Percentiles rank a stretch among this genome's conserved stretches.
Evolutionary conservation across 2,329 filamentous ascomycete species (phyloP).

Genomic region (Dryadomyces quercus-mongolicae): DNA sequence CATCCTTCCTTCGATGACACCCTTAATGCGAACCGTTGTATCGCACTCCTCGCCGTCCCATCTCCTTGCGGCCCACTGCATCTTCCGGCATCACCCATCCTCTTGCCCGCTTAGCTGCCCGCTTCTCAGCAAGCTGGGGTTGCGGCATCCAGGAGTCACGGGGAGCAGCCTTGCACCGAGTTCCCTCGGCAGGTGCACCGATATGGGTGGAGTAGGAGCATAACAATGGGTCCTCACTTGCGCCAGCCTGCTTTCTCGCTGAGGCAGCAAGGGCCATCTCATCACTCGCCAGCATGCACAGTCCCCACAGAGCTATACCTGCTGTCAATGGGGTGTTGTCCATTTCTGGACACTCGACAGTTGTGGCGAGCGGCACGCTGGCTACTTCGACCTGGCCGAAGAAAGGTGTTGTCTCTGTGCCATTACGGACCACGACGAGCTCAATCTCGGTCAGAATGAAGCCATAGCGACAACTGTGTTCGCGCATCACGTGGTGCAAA

Average conservation of each 20-base stretch:
- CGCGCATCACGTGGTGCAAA: conserved; percentile 83
- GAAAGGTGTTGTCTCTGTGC: conserved; percentile 57
- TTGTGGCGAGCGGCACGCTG: conserved; percentile 42
- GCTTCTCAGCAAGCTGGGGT: conserved; percentile 62
- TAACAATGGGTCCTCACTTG: conserved; percentile 28
- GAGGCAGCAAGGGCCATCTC: conserved; percentile 11
- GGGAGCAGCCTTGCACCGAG: conserved; percentile 55
- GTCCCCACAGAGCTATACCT: conserved; percentile 63
- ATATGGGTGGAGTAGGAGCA: conserved; percentile 47
- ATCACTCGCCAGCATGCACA: conserved; percentile 39
- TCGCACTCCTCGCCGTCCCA: conserved; percentile 51
- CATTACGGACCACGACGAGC: conserved; percentile 77
- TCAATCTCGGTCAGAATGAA: conserved; percentile 97
- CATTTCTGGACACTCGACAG: conserved; percentile 18
- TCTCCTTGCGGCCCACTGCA: conserved; percentile 57
- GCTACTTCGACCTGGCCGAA: conserved; percentile 81
- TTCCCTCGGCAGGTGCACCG: conserved; percentile 61
- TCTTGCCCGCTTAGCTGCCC: conserved; percentile 58
- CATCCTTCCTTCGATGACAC: background rate
- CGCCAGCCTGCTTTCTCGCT: background rate
- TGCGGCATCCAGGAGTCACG: conserved; percentile 66
- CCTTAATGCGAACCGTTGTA: conserved; percentile 27
- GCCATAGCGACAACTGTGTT: conserved; percentile 84
- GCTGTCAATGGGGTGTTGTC: conserved; percentile 47
- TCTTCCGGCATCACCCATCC: conserved; percentile 72